phyloP scores from a whole-genome alignment of 371 early-diverging fungal species.

The Thermomucor indicae-seudaticae region DNA sequence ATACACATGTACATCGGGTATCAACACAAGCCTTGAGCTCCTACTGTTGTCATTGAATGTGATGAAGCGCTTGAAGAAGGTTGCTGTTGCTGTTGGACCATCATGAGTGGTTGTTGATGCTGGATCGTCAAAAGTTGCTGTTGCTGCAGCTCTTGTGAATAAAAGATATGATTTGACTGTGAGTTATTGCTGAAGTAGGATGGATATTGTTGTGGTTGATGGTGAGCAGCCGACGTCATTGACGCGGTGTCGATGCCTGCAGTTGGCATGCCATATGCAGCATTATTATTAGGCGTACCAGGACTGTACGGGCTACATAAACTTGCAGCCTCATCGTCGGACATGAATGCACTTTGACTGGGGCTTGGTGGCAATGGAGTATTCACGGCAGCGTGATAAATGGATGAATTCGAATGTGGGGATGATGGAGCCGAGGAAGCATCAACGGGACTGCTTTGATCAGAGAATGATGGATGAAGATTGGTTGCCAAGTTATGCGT shows the following conservation, averaged over 20 bases:
- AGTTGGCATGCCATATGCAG: too few species aligned
- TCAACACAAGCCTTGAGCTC: too few species aligned
- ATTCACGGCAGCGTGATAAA: constrained; percentile 2
- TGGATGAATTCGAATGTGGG: background rate
- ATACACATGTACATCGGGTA: background rate
- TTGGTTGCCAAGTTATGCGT: constrained; percentile 5
- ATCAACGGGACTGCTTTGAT: background rate
- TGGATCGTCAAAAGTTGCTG: background rate
- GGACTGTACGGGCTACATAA: too few species aligned
- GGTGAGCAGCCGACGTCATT: too few species aligned
- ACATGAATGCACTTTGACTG: constrained; percentile 14
- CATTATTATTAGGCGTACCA: too few species aligned
- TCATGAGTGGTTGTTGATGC: background rate
- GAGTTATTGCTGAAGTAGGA: background rate
- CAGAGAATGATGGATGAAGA: background rate
- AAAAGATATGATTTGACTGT: background rate
- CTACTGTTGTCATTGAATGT: too few species aligned
- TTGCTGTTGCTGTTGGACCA: constrained; percentile 1
- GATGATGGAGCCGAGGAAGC: background rate
- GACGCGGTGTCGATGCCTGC: too few species aligned
- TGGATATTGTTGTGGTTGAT: too few species aligned
- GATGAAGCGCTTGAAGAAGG: too few species aligned
- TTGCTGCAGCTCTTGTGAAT: too few species aligned
- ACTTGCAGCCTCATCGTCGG: too few species aligned
- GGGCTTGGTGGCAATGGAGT: constrained; percentile 13